phyloP scores from a whole-genome alignment of 352 stramenopile genomes.

The Phytophthora agathidicida region DNA sequence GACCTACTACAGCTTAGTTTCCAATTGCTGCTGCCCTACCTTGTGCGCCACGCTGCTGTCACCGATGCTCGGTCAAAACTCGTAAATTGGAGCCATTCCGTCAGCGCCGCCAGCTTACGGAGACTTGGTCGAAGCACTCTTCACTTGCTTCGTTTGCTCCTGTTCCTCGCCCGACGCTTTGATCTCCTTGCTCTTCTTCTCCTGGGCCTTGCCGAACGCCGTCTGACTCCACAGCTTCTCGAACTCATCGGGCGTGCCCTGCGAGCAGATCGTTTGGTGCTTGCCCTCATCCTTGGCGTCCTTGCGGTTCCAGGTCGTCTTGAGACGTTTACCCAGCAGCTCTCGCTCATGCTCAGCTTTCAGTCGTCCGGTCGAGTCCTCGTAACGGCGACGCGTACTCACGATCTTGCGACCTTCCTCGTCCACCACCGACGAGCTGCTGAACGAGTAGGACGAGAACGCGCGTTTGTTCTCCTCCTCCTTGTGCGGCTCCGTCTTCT shows the following conservation, averaged over 20 bases:
- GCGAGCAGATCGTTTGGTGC: constrained; percentile 64
- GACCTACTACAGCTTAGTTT: not conserved
- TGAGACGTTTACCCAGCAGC: constrained; percentile 58
- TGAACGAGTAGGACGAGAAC: constrained; percentile 85
- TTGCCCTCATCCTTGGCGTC: constrained; percentile 67
- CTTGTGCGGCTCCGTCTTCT: constrained; percentile 34
- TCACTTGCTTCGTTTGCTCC: constrained; percentile 22
- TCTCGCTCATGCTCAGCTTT: constrained; percentile 88
- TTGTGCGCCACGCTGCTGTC: no score
- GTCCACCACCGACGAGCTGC: constrained; percentile 74
- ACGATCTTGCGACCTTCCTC: constrained; percentile 62
- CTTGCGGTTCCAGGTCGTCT: constrained; percentile 82
- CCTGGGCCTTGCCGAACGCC: constrained; percentile 68
- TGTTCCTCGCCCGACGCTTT: constrained; percentile 46
- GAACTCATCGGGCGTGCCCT: constrained; percentile 67
- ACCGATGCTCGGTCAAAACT: no score
- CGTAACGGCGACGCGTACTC: constrained; percentile 83
- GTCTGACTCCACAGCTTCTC: constrained; percentile 78
- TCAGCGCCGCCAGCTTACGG: constrained; percentile 6
- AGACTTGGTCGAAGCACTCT: constrained; percentile 19
- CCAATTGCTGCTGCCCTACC: not conserved
- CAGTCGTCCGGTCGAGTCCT: constrained; percentile 78
- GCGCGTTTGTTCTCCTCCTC: constrained; percentile 41
- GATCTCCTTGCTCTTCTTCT: constrained; percentile 64
- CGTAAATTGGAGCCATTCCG: no score